These are phyloP conservation scores for Byssoonygena ceratinophila DNA, from an alignment of 2,329 filamentous ascomycete species.

Conservation along the genomic window DNA sequence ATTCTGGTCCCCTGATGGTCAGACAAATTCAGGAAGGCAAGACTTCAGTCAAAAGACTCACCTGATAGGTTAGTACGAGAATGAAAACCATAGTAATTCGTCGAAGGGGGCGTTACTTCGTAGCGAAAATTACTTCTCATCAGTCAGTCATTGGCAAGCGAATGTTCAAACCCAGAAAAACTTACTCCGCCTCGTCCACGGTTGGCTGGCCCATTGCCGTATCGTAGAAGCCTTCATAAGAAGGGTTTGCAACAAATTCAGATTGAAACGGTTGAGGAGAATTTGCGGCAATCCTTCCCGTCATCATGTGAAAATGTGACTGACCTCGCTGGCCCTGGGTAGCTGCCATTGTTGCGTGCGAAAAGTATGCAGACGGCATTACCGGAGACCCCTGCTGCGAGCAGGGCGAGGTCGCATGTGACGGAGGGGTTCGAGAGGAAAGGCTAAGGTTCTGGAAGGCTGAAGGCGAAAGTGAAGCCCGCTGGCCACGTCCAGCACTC, in stretches of 20 bases:
- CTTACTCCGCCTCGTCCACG: constrained; percentile 2
- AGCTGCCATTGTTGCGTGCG: constrained; percentile 5
- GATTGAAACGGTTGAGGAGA: constrained; percentile 1
- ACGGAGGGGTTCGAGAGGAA: constrained; percentile 12
- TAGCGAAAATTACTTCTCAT: constrained; percentile 2
- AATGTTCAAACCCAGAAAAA: background rate
- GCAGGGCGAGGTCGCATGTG: constrained; percentile 8
- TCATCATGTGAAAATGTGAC: constrained; percentile 7
- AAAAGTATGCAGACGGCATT: constrained; percentile 4
- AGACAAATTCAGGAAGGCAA: background rate
- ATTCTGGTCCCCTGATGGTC: constrained; percentile 8
- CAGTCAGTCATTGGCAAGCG: background rate
- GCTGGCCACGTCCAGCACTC: constrained; percentile 5
- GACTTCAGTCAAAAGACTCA: constrained; percentile 1
- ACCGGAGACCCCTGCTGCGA: constrained; percentile 11
- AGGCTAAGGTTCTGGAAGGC: constrained; percentile 12
- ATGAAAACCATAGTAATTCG: background rate
- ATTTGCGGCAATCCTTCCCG: background rate
- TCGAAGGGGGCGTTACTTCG: constrained; percentile 3
- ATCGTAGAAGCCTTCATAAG: background rate
- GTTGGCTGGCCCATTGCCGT: background rate
- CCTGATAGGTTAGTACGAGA: constrained; percentile 10
- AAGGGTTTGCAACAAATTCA: constrained; percentile 4
- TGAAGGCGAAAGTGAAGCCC: constrained; percentile 9
- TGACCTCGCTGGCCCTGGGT: background rate